Base-by-base conservation (phyloP, 148 eudicot genomes). In the Beta vulgaris region DNA sequence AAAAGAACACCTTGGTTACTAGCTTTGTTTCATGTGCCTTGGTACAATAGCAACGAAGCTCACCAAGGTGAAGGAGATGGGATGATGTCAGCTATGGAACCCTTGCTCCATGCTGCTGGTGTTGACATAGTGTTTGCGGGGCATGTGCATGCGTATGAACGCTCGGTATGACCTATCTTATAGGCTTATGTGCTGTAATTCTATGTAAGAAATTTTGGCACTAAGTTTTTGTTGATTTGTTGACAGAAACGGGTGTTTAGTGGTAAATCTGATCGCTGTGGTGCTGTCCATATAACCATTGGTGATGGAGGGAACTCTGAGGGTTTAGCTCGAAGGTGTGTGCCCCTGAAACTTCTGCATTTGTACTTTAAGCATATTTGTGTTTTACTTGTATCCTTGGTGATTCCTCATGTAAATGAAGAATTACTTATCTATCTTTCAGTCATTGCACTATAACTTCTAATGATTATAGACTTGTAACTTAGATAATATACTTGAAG, bases 281-380 rank as follows among this genome's bases (percentile, higher is more conserved):
- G 98, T 63, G 88, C 98, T 82, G 91, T 88, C 67, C 98, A 92
- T 84, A 86, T 94, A 74, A 94, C 98, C 73, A 88, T 94, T 72
- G 98, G 98, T 51, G 98, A 94, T 72, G 98, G 98, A 77, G 98
- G 98, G 73, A 94, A 94, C 79, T 79, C 84, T 72, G 98, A 94
- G 86, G 98, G 98, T 72, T 87, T 94, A 85, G 96, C 96, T 64
- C 85, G 62, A 81, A 82, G 75, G 98, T 89, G 85, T 71, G 91
- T 73, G 40, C 51, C 68, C 32, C 8, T 55, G 28, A 37, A 35
- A 12, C 35, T 26, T 46, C 57, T 51, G 23, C 57, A 51, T 51
- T 21, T 19, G 57, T n/a, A 19, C n/a, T 19, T 51, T 21, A 21
- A 16, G 48, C 13, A 43, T 8, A 51, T 18, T 71, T 71, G 60